A percentile compares a stretch with the other conserved stretches of the same genome.
phyloP scores from a whole-genome alignment of 2,329 filamentous ascomycete species.

The Fusarium armeniacum region DNA sequence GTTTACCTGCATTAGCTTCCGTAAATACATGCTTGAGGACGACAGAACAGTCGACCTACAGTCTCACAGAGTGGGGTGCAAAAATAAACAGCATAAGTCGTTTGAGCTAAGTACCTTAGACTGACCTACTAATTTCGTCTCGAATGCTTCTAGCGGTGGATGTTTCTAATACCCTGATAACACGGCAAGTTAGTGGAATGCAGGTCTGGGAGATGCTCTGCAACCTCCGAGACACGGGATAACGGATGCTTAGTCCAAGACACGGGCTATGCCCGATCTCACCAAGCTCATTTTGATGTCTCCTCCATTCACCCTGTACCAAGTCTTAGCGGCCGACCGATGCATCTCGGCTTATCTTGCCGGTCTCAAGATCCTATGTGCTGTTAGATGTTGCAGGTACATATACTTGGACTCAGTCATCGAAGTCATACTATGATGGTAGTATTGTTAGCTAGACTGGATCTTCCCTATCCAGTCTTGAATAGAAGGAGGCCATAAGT shows the following conservation, averaged over 20 bases:
- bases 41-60: too few species aligned
- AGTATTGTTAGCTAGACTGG: too few species aligned
- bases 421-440: too few species aligned
- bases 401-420: background rate
- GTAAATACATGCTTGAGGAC: too few species aligned
- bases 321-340: background rate
- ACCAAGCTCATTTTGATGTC: accelerated
- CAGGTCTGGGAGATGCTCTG: background rate
- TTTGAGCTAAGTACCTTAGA: accelerated
- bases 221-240: background rate
- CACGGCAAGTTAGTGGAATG: background rate
- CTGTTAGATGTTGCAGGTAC: background rate
- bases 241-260: background rate
- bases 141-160: too few species aligned
- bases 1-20: background rate
- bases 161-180: too few species aligned
- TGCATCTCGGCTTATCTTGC: background rate
- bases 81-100: too few species aligned
- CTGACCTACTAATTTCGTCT: too few species aligned
- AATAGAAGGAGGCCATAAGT: too few species aligned
- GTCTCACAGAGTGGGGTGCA: too few species aligned
- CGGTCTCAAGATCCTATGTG: background rate
- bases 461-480: too few species aligned
- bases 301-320: background rate
- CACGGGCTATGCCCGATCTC: background rate